phyloP scores from a whole-genome alignment of 2,329 filamentous ascomycete genomes.

The Calonectria pseudoreteaudii region DNA sequence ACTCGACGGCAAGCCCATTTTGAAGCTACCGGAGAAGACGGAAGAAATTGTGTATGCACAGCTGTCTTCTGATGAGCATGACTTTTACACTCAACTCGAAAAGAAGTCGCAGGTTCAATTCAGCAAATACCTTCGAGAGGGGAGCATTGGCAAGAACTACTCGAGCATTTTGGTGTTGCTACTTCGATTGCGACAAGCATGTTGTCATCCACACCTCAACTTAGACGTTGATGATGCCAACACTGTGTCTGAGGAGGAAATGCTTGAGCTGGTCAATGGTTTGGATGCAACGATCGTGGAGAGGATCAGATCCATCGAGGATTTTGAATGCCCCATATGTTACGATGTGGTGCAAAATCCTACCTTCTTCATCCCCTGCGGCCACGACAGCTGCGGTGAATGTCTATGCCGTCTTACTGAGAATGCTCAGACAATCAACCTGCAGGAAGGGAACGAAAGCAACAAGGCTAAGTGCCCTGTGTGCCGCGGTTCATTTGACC shows the following conservation, averaged over 20 bases:
- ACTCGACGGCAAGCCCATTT: slow-evolving; percentile 84
- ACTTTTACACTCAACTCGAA: slow-evolving; percentile 83
- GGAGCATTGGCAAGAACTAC: slow-evolving; percentile 77
- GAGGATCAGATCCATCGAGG: slow-evolving; percentile 70
- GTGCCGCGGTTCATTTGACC: slow-evolving; percentile 76
- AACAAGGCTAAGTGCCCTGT: slow-evolving; percentile 76
- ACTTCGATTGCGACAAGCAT: slow-evolving; percentile 83
- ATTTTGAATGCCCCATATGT: slow-evolving; percentile 86
- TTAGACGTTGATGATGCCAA: slow-evolving; percentile 50
- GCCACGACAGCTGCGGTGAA: slow-evolving; percentile 82
- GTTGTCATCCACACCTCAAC: slow-evolving; percentile 50
- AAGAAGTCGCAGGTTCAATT: slow-evolving; percentile 75
- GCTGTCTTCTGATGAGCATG: slow-evolving; percentile 78
- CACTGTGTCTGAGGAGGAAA: slow-evolving; percentile 58
- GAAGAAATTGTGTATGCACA: slow-evolving; percentile 82
- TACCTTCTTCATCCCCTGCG: slow-evolving; percentile 84
- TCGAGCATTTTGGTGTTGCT: slow-evolving; percentile 84
- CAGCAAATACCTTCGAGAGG: slow-evolving; percentile 79
- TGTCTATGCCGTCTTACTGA: slow-evolving; percentile 80
- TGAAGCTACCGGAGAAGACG: slow-evolving; percentile 79
- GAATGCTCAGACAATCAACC: slow-evolving; percentile 62
- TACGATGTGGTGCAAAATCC: slow-evolving; percentile 81
- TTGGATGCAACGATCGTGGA: slow-evolving; percentile 71
- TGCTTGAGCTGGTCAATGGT: slow-evolving; percentile 71
- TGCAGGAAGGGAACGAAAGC: slow-evolving; percentile 71